phyloP scores from a whole-genome alignment of 192 early-diverging fungal species.

The Backusella circina region DNA sequence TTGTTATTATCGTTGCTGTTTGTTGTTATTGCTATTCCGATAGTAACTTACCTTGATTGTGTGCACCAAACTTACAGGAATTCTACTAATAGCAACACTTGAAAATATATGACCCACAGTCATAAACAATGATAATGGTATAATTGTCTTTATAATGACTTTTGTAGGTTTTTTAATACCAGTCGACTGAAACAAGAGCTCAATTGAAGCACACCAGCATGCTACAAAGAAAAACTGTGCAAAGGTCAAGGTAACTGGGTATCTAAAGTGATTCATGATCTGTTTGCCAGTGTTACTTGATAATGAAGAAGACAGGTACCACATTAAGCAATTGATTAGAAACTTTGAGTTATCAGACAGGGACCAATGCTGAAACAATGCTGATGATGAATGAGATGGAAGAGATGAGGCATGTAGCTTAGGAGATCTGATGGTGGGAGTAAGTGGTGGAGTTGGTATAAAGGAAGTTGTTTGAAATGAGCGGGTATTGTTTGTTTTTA shows the following conservation, averaged over 20 bases:
- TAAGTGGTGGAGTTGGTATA: background rate
- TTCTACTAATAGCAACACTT: conserved; percentile 64
- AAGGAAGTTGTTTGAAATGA: background rate
- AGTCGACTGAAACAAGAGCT: conserved; percentile 36
- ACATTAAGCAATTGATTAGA: conserved; percentile 62
- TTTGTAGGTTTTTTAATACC: conserved; percentile 51
- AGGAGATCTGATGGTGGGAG: background rate
- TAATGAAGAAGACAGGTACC: conserved; percentile 81
- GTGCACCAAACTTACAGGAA: conserved; percentile 82
- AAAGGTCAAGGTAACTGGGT: conserved; percentile 80
- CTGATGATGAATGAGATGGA: background rate
- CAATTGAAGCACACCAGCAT: conserved; percentile 50
- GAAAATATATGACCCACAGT: conserved; percentile 83
- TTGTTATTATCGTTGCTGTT: background rate
- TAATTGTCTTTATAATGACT: conserved; percentile 55
- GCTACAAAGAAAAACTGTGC: conserved; percentile 80
- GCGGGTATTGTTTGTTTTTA: background rate
- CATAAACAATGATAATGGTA: conserved; percentile 74
- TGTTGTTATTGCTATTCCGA: background rate
- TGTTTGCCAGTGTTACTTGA: conserved; percentile 82
- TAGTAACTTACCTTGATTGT: conserved; percentile 75
- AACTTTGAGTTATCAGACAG: conserved; percentile 35
- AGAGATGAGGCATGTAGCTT: background rate
- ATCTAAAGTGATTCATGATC: conserved; percentile 70
- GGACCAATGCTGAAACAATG: background rate